Evolutionary conservation across 352 stramenopile species (phyloP), one percentile per base, ranked within the genome.

Genomic region (Phytophthora multivora): DNA sequence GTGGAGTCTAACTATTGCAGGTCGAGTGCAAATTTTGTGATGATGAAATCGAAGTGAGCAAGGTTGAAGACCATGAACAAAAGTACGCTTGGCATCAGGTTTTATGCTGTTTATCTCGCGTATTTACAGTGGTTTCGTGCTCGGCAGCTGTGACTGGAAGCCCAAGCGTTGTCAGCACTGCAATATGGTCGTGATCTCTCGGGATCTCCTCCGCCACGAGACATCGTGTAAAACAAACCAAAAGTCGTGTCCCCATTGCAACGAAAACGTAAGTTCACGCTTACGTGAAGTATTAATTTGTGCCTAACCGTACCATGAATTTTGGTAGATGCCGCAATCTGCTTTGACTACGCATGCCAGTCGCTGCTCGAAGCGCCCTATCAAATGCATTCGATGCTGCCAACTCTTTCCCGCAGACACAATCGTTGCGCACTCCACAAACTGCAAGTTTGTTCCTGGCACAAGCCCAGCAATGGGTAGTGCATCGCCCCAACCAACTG

Each of bases 311-410:
- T 8, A 21, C 5, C 12, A 8, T 68, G 3, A 9, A 0, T n/a
- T 0, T 33, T 39, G 6, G 13, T 51, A 93, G 83, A 86, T 90
- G 75, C 53, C 78, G 0, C 79, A 76, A 36, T 70, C 79, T 8
- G 64, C 70, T 13, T 61, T 90, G 31, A 50, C 66, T 1, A 59
- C 64, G 0, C 84, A 93, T 58, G 77, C 76, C 16, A 69, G 71
- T 39, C 78, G 83, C 26, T 93, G 85, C 23, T 69, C 79, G 8
- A 91, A 91, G 62, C 79, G 85, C 2, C 83, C 83, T 3, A 91
- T 93, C 59, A 93, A 93, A 54, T 91, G 85, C 40, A 91, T 91
- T 67, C 85, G 85, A 16, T 93, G 85, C 58, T 89, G 77, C 28
- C 78, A 93, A 47, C 70, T 88, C 31, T 91, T 91, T 46, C 79